Base-by-base conservation (phyloP, 441 rosid species). In the Dalechampia spathulata region DNA sequence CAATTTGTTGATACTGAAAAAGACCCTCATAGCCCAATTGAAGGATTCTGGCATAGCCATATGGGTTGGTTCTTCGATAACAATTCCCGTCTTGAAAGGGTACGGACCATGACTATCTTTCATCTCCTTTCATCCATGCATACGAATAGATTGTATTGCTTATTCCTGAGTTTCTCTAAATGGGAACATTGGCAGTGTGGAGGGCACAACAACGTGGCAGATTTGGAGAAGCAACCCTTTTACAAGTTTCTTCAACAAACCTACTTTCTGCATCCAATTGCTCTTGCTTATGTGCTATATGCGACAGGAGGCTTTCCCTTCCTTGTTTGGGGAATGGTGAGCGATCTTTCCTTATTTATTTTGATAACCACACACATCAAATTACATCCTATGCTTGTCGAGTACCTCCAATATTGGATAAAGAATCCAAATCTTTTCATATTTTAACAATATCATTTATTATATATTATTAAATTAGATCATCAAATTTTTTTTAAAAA, bases 1-100 rank as follows among this genome's bases (percentile, higher is more conserved):
- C 85, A 83, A 69, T 83, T 75, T 45, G 78, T 85, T 67, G 98
- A 91, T 78, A 82, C 98, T 4, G 93, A 87, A 19, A 82, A 79
- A 70, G 98, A 91, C 48, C 98, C 96, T 20, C 98, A 91, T 69
- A 91, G 96, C 57, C 98, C 98, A 43, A 68, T 69, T 66, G 90
- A 81, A 57, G 98, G 98, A 30, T 91, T 91, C 70, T 87, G 96
- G 98, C 81, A 83, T 40, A 87, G 96, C 66, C 98, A 90, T 42
- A 76, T 85, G 72, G 82, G 61, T 65, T 87, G 96, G 95, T 66
- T 91, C 55, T 85, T 91, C 62, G 95, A 91, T 61, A 67, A 75
- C 38, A 63, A 74, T 62, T 64, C 78, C 41, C 20, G 81, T 43
- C 7, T 49, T 34, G 62, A 80, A 73, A 87, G 76, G 90, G 90